phyloP scores from a whole-genome alignment of 1,139 yeast genomes.

The Sugiyamaella grinbergsii region DNA sequence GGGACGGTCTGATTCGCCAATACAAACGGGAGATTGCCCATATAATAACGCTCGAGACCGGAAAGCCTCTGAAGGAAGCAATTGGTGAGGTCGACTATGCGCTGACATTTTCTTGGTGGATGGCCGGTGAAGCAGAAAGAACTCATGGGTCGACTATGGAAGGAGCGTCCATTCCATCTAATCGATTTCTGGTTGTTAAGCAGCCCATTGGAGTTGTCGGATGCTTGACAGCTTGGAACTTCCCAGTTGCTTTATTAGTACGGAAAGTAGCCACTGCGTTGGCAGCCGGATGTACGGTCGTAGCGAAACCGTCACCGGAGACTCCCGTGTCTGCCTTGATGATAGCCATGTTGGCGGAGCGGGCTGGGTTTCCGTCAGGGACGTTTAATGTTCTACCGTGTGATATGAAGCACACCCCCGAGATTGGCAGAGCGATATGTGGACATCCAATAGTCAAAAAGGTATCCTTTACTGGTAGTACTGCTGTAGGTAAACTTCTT shows the following conservation, averaged over 20 bases:
- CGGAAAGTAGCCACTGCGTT: slow-evolving; percentile 86
- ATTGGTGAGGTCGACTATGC: slow-evolving; percentile 74
- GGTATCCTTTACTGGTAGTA: slow-evolving; percentile 90
- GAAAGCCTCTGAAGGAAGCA: slow-evolving; percentile 75
- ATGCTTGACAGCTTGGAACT: slow-evolving; percentile 91
- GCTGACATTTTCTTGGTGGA: slow-evolving; percentile 84
- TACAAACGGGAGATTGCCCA: slow-evolving; percentile 72
- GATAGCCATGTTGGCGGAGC: slow-evolving; percentile 63
- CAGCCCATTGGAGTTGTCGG: slow-evolving; percentile 93
- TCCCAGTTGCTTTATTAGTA: slow-evolving; percentile 91
- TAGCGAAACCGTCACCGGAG: slow-evolving; percentile 84
- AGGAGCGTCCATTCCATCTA: slow-evolving; percentile 54
- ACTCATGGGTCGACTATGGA: slow-evolving; percentile 69
- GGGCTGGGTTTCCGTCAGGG: slow-evolving; percentile 85
- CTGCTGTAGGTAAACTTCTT: slow-evolving; percentile 73
- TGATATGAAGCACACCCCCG: slow-evolving; percentile 49
- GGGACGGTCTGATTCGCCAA: slow-evolving; percentile 62
- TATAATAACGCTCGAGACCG: slow-evolving; percentile 75
- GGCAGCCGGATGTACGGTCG: slow-evolving; percentile 90
- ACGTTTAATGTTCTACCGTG: slow-evolving; percentile 69
- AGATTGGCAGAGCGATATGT: slow-evolving; percentile 67
- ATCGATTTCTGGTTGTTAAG: slow-evolving; percentile 62
- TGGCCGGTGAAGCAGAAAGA: slow-evolving; percentile 79
- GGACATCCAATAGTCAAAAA: slow-evolving; percentile 67
- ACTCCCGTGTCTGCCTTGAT: slow-evolving; percentile 88